Evolutionary conservation across 768 basidiomycete genomes (phyloP), one percentile per base, ranked within the genome.

Genomic region (Fomitopsis serialis): DNA sequence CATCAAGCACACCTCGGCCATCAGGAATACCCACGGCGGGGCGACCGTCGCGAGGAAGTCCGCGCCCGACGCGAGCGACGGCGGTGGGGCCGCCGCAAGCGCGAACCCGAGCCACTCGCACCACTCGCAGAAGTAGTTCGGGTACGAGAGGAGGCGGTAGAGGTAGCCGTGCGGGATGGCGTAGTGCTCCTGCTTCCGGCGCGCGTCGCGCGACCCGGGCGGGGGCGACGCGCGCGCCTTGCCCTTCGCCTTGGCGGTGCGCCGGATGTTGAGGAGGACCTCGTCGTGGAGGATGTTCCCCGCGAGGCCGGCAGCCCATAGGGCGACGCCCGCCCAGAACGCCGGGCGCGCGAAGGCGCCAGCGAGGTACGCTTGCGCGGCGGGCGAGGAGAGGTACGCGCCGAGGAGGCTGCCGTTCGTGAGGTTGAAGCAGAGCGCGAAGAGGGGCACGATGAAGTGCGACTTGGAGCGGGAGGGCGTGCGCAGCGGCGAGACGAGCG

Each of bases 121-220:
- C 96, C 96, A 98, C 66, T 98, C 96, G 70, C 87, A 92, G 19
- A 92, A 72, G 71, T 98, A 98, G 68, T 97, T 93, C 10, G 96
- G 96, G 71, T 85, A 96, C 6, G 92, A 92, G 61, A 98, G 74
- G 63, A 80, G 85, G 42, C 67, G 61, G 74, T 88, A 97, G 17
- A 96, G 72, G 21, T 81, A 78, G 0, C 89, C 91, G 48, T 85
- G 78, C 0, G 96, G 93, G 54, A 94, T 85, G 3, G 84, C 84
- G 64, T 92, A 92, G 68, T 89, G 75, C 22, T 56, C 54, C 21
- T 65, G 54, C 43, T 54, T 58, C 56, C 56, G 62, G 50, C 61
- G 54, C 56, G 73, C 74, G 66, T 74, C 49, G 53, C n/a, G n/a
- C n/a, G n/a, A n/a, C n/a, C 61, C 40, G 50, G 45, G 27, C 25